Base-by-base conservation (phyloP, 768 basidiomycete species). In the Kwoniella europaea region DNA sequence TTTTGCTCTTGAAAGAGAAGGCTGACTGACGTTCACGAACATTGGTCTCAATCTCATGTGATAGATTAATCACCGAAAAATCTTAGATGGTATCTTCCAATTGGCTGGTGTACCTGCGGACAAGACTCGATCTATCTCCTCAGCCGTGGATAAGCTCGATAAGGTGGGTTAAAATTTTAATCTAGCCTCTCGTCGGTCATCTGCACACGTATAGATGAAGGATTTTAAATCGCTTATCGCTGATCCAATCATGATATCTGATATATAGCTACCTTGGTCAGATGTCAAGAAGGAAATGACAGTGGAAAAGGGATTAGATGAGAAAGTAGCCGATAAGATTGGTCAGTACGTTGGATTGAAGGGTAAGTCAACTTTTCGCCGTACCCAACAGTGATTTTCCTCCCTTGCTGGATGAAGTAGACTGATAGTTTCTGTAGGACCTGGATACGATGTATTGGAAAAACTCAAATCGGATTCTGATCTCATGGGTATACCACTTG, bases 231-330 rank as follows among this genome's bases (percentile, higher is more conserved):
- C 18, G 18, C 18, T 50, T 15, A 50, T 18, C 46, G 18, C 4
- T 50, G 2, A 15, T 50, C 18, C 12, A 50, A 50, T 12, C 44
- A 46, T 46, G 44, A 46, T 10, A 29, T 18, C 1, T 50, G 56
- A 22, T 42, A 22, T 27, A 50, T 71, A 94, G 92, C 84, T 91
- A 24, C 88, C 96, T 0, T 99, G 97, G 96, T 78, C 82, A 2
- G 94, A 96, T 58, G 96, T 98, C 10, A 92, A 90, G 85, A 91
- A 91, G 78, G 96, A 99, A 84, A 98, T 99, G 97, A 93, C 91
- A 0, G 91, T 90, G 0, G 95, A 98, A 80, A 99, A 99, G 80
- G 94, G 94, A 0, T 86, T 99, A 20, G 90, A 91, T 74, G 83
- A 88, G 12, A 87, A 85, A 6, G 87, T 91, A 3, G 95, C 97